phyloP scores from a whole-genome alignment of 2,329 filamentous ascomycete genomes.

The Fusarium sp. region DNA sequence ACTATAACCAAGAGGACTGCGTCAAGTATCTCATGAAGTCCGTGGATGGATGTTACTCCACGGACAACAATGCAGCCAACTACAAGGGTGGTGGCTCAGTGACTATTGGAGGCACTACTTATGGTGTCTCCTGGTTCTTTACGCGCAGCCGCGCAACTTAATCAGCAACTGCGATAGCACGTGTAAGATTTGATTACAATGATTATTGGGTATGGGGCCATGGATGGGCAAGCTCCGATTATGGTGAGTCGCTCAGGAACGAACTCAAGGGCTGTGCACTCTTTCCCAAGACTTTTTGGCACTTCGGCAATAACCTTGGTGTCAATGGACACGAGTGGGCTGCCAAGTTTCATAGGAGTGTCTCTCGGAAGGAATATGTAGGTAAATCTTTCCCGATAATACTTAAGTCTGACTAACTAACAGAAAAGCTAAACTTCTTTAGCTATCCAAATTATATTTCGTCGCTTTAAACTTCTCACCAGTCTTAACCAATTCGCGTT shows the following conservation, averaged over 20 bases:
- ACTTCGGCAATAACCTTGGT: too few species aligned
- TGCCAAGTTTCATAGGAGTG: too few species aligned
- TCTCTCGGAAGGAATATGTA: too few species aligned
- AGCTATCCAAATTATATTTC: too few species aligned
- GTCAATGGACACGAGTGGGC: too few species aligned
- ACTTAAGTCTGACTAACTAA: too few species aligned
- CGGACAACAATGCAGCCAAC: background rate
- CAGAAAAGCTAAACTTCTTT: too few species aligned
- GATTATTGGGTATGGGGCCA: background rate
- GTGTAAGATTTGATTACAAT: conserved; percentile 1
- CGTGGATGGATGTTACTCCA: conserved; percentile 2
- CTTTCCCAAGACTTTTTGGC: too few species aligned
- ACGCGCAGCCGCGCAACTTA: background rate
- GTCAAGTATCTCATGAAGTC: conserved; percentile 7
- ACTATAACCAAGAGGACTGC: background rate
- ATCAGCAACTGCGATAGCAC: background rate
- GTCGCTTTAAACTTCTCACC: too few species aligned
- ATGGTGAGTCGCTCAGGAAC: background rate
- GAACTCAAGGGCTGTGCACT: too few species aligned
- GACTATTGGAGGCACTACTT: background rate
- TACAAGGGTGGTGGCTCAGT: conserved; percentile 11
- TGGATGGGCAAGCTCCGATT: conserved; percentile 6
- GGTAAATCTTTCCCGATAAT: too few species aligned
- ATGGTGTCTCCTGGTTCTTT: conserved; percentile 2
- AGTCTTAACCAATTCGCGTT: too few species aligned